Base-by-base conservation (phyloP, 768 basidiomycete genomes). In the Leccinum incarnatum region DNA sequence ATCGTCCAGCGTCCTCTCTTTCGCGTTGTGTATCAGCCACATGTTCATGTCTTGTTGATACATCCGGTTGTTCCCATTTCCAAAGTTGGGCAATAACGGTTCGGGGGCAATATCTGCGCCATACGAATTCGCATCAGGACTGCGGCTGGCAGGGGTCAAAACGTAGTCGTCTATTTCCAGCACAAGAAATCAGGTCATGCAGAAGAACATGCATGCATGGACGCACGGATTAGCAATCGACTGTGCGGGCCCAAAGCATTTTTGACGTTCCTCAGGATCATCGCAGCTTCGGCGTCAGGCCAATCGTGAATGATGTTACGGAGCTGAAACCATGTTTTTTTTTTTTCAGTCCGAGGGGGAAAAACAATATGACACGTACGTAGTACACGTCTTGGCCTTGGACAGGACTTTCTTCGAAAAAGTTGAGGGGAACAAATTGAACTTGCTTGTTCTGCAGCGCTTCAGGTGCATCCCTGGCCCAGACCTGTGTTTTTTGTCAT, bases 41-140 rank as follows among this genome's bases (percentile, higher is more conserved):
- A 83, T 80, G 53, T 74, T 75, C 45, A 82, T 50, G 56, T 83
- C 82, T 51, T 76, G 75, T 32, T 77, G 67, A 59, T 82, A 81
- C 29, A 69, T 69, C 5, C 75, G 67, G 36, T 76, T 66, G 45
- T 69, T 70, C 2, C 78, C 81, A 7, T 75, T 71, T 17, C 79
- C 80, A 53, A 76, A 81, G 64, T 81, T 82, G 5, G 81, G 74
- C 2, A 82, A 70, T 51, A 83, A 67, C 0, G 79, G 81, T 54
- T 76, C 74, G 0, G 80, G 81, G 1, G 78, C 80, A 60, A 64
- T 47, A 9, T 68, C 67, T 69, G 61, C 47, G 37, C 57, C 60
- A 37, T 54, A 59, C 4, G 55, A 57, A 4, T 57, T 54, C 3
- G 51, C 45, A 23, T 30, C 57, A 8, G 54, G 46, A 21, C 58